Percentiles rank a stretch among this genome's conserved stretches.
Evolutionary conservation across 352 stramenopile genomes (phyloP).

Genomic region (Hyaloperonospora brassicae): DNA sequence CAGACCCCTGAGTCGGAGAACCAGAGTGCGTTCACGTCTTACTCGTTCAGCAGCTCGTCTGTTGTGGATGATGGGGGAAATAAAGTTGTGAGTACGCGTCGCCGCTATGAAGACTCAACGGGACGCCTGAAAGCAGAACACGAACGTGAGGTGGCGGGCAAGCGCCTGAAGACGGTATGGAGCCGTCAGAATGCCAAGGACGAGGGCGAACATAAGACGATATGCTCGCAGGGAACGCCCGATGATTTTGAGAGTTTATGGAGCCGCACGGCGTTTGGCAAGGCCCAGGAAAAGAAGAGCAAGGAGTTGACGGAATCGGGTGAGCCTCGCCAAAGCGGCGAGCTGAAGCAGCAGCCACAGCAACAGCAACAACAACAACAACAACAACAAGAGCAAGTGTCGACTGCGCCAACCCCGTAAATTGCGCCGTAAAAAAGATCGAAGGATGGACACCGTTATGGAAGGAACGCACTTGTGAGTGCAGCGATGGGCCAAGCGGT

Average conservation of each 20-base stretch:
- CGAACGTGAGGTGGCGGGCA: conserved; percentile 58
- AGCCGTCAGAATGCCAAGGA: conserved; percentile 57
- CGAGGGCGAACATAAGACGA: conserved; percentile 52
- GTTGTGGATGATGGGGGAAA: conserved; percentile 60
- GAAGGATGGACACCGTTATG: too few relatives aligned
- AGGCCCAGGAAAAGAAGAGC: conserved; percentile 54
- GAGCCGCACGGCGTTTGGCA: conserved; percentile 58
- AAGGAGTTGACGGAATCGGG: conserved; percentile 44
- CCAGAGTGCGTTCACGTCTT: conserved; percentile 56
- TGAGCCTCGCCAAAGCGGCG: conserved; percentile 8
- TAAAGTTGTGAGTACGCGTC: conserved; percentile 57
- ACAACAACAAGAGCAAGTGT: conserved; percentile 2
- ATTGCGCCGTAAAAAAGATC: too few relatives aligned
- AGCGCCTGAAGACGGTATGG: conserved; percentile 71
- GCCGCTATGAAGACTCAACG: conserved; percentile 77
- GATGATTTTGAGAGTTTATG: conserved; percentile 77
- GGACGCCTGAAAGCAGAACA: conserved; percentile 76
- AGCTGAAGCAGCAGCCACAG: conserved; percentile 18
- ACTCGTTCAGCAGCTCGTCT: conserved; percentile 71
- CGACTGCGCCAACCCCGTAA: too few relatives aligned
- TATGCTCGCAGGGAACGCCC: conserved; percentile 40
- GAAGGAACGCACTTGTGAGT: too few relatives aligned
- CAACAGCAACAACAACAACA: conserved; percentile 9
- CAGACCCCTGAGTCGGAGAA: conserved; percentile 24
- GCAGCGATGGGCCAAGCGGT: too few relatives aligned